Evolutionary conservation across 1,139 yeast genomes (phyloP).

Genomic region (Diutina mesorugosa): DNA sequence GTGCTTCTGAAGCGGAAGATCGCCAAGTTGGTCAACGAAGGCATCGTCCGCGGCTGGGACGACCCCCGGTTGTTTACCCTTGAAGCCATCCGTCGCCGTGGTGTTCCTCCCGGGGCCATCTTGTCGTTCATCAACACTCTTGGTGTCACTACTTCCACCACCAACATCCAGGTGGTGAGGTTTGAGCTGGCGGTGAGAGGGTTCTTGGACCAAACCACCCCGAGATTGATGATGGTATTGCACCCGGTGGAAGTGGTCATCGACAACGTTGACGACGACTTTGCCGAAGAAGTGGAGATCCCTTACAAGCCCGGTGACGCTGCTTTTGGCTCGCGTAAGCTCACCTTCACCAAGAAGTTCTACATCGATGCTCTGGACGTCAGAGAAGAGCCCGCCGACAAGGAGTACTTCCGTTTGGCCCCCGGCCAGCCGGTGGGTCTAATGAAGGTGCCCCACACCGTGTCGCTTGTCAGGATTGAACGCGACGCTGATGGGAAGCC

Average conservation of each 20-base stretch:
- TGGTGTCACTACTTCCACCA: conserved; percentile 90
- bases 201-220: conserved; percentile 82
- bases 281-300: conserved; percentile 53
- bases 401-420: conserved; percentile 77
- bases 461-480: conserved; percentile 60
- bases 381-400: conserved; percentile 46
- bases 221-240: conserved; percentile 87
- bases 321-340: conserved; percentile 56
- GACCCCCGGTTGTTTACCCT: conserved; percentile 94
- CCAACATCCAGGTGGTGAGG: conserved; percentile 81
- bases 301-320: conserved; percentile 79
- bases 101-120: conserved; percentile 99
- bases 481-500: conserved; percentile 53
- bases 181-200: conserved; percentile 84
- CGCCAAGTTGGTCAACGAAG: conserved; percentile 76
- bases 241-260: conserved; percentile 78
- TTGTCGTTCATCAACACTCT: conserved; percentile 84
- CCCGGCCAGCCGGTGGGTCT: conserved; percentile 96
- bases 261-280: conserved; percentile 72
- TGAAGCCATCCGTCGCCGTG: conserved; percentile 92
- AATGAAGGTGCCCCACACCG: conserved; percentile 77
- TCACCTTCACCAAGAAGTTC: conserved; percentile 64
- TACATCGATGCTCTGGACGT: conserved; percentile 84
- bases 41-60: conserved; percentile 90
- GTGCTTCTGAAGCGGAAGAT: conserved; percentile 92